Evolutionary conservation across 2,329 filamentous ascomycete genomes (phyloP), one percentile per base, ranked within the genome.

Genomic region (Aureobasidium sp.): DNA sequence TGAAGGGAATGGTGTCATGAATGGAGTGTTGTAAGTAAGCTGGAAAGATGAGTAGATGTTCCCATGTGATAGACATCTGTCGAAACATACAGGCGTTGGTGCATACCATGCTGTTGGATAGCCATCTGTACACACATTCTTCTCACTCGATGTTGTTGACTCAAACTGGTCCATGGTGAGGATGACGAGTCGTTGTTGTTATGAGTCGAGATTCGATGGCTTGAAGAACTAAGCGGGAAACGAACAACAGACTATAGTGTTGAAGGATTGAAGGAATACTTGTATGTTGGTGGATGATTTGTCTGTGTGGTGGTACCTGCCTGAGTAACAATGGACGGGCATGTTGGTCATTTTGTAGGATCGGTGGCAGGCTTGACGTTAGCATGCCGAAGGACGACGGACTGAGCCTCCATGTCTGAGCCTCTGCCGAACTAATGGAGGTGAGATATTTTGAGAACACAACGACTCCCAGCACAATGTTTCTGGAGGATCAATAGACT

Each of bases 1-100:
- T 10, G 72, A 67, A 46, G 72, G 70, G 63, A 68, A 72, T 4
- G 72, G 72, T 47, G 70, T 72, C 56, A 70, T 65, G 68, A 73
- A 73, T 37, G 70, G 64, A 55, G 72, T 67, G 47, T 69, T 66
- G 64, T 68, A 73, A 39, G 67, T 53, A n/a, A 64, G 61, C 63
- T 64, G 39, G 17, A 13, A 26, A 41, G 13, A 42, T 60, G 44
- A 60, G 57, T 26, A 42, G 6, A n/a, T 29, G 17, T 20, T 32
- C 36, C 15, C 6, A 29, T 7, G 26, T 36, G 23, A 23, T 50
- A n/a, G 7, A 1, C 3, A 17, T 4, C 27, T 26, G 23, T 27
- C n/a, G 5, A n/a, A 20, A 51, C 57, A 34, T 60, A 60, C 57
- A 23, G 57, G 57, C n/a, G 46, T 51, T 15, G 57, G 46, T 27